A percentile compares a stretch with the other conserved stretches of the same genome.
Conservation (phyloP, 2,329 filamentous ascomycete genomes). For the Aureobasidium musti region DNA sequence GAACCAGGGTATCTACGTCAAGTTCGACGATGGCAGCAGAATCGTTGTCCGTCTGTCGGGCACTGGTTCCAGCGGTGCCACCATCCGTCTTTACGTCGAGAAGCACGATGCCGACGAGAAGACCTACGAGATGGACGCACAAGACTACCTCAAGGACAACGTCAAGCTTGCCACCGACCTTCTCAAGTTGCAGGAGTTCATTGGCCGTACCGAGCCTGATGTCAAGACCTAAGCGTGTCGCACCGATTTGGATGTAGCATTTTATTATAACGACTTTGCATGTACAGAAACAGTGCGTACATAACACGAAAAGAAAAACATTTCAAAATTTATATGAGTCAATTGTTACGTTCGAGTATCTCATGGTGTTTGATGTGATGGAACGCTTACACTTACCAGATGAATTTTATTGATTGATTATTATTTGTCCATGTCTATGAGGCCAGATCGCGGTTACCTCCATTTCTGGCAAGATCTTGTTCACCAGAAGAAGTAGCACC, state of each 20-base stretch:
- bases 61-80: conserved; percentile 92
- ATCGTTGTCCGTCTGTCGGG: conserved; percentile 94
- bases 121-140: conserved; percentile 78
- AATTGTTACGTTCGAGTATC: not conserved
- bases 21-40: conserved; percentile 91
- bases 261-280: conserved; percentile 26
- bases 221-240: conserved; percentile 75
- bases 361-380: not conserved
- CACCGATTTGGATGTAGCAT: not conserved
- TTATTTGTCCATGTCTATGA: not conserved
- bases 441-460: conserved; percentile 9
- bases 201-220: conserved; percentile 89
- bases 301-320: conserved; percentile 23
- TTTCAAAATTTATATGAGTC: not conserved
- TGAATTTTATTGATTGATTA: not conserved
- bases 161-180: conserved; percentile 82
- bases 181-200: conserved; percentile 89
- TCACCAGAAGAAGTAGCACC: conserved; percentile 3
- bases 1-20: conserved; percentile 93
- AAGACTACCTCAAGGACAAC: conserved; percentile 90
- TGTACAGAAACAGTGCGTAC: conserved; percentile 16
- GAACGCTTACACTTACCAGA: not conserved
- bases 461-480: conserved; percentile 1
- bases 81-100: conserved; percentile 96
- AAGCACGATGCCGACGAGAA: conserved; percentile 82